Base-by-base conservation (phyloP, 768 basidiomycete species). In the Rossbeevera mucosa region DNA sequence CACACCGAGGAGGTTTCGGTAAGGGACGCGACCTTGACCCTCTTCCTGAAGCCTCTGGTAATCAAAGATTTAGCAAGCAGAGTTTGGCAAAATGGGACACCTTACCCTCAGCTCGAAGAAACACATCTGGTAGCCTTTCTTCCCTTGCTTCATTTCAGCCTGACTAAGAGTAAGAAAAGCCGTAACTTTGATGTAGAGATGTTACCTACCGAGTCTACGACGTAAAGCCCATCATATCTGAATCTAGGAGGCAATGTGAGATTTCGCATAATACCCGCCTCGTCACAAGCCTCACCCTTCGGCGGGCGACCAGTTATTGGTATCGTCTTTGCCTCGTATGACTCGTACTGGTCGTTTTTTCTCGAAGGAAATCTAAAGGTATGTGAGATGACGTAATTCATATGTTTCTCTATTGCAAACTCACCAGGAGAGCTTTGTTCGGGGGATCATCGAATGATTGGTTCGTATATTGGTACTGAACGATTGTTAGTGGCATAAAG, bases 261-360 rank as follows among this genome's bases (percentile, higher is more conserved):
- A 43, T 14, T 2, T 38, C 24, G 28, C 12, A 30, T 18, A 21
- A 33, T 6, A 26, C 24, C 16, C 8, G 44, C 7, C 18, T 26
- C 12, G 14, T 6, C 9, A 16, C 1, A 21, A 38, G 22, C 21
- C 61, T 56, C 38, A 71, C 69, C 67, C 69, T 18, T 18, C 11
- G 1, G 18, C 0, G 0, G 67, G 67, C 4, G 69, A 38, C 30
- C 64, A 69, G 46, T 16, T 22, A 31, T 42, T 65, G 1, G n/a
- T 4, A 0, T 26, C 11, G 18, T 43, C 61, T 22, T 21, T 59
- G 21, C 74, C 74, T n/a, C 74, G 64, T 25, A 74, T 41, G 11
- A 75, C 74, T 40, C 74, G 68, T 1, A 76, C 71, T 0, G 72
- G 74, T 16, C 59, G 60, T 28, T 52, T 59, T 1, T 62, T 72